These are phyloP conservation scores for Aspergillus cavernicola DNA, from an alignment of 495 filamentous ascomycete genomes.

Conservation along the genomic window DNA sequence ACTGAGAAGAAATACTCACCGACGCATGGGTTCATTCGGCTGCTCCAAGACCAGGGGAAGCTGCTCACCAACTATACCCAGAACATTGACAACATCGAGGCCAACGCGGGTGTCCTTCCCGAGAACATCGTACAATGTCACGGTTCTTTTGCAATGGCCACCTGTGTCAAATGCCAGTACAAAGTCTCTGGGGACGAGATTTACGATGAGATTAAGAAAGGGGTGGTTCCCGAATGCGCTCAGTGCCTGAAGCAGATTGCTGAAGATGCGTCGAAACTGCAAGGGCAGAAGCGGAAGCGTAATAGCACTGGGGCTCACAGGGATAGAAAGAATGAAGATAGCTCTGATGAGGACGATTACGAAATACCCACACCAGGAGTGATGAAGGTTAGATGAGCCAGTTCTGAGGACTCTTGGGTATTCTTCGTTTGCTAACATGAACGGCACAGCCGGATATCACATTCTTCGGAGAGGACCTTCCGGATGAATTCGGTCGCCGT, in stretches of 20 bases:
- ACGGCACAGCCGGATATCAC: conserved; percentile 76
- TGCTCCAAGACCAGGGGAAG: conserved; percentile 87
- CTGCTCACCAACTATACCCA: conserved; percentile 96
- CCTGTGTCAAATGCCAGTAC: conserved; percentile 78
- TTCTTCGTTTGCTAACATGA: conserved; percentile 4
- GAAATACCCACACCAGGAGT: conserved; percentile 73
- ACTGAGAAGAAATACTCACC: conserved; percentile 71
- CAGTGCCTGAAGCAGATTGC: conserved; percentile 38
- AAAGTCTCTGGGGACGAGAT: conserved; percentile 73
- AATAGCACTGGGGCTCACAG: conserved; percentile 56
- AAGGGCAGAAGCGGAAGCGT: conserved; percentile 72
- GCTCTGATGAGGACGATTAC: conserved; percentile 68
- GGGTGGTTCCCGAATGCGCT: conserved; percentile 58
- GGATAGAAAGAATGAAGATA: conserved; percentile 51
- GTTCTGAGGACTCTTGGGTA: neutral
- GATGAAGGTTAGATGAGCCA: conserved; percentile 65
- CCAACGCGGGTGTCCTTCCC: conserved; percentile 72
- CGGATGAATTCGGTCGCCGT: conserved; percentile 76
- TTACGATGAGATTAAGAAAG: conserved; percentile 72
- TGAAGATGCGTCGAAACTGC: conserved; percentile 37
- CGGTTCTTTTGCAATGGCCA: conserved; percentile 89
- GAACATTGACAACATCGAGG: conserved; percentile 97
- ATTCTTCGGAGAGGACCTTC: conserved; percentile 78
- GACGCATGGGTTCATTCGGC: conserved; percentile 90
- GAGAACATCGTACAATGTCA: conserved; percentile 95